A percentile compares a stretch with the other conserved stretches of the same genome.
Conservation (phyloP, 2,329 filamentous ascomycete genomes). For the Colletotrichum lini region DNA sequence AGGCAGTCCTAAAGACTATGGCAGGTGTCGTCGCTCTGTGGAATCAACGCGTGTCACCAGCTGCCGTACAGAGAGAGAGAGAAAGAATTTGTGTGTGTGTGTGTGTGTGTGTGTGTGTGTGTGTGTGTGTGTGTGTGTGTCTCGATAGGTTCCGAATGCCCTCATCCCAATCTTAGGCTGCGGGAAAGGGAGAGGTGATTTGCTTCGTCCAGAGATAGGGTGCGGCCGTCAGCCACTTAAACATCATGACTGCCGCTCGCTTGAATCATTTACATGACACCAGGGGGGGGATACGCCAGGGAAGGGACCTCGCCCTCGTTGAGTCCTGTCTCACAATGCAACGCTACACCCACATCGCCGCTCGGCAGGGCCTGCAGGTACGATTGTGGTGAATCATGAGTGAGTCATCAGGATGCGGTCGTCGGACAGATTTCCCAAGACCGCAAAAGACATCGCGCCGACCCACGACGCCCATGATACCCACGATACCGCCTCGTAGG, state of each 20-base stretch:
- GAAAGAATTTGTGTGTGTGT: too few species aligned
- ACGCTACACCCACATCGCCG: not conserved
- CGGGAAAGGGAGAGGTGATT: not conserved
- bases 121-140: not conserved
- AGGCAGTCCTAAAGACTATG: not conserved
- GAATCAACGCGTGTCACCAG: not conserved
- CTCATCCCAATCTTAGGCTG: not conserved
- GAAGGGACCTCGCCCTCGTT: conserved; percentile 1
- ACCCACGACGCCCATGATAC: not conserved
- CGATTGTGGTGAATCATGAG: not conserved
- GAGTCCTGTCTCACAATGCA: conserved; percentile 10
- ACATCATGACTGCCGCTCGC: not conserved
- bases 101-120: too few species aligned
- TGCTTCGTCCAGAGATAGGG: not conserved
- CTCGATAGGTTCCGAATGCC: not conserved
- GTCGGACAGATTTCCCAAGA: conserved; percentile 4
- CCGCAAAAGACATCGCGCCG: conserved; percentile 14
- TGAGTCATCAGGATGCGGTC: conserved; percentile 5
- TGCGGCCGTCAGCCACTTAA: not conserved
- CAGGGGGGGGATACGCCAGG: not conserved
- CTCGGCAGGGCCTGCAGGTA: not conserved
- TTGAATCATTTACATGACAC: not conserved
- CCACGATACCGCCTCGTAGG: not conserved
- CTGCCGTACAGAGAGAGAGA: too few species aligned
- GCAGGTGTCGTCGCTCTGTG: not conserved